phyloP scores from a whole-genome alignment of 2,329 filamentous ascomycete genomes.

The Monilinia polystroma region DNA sequence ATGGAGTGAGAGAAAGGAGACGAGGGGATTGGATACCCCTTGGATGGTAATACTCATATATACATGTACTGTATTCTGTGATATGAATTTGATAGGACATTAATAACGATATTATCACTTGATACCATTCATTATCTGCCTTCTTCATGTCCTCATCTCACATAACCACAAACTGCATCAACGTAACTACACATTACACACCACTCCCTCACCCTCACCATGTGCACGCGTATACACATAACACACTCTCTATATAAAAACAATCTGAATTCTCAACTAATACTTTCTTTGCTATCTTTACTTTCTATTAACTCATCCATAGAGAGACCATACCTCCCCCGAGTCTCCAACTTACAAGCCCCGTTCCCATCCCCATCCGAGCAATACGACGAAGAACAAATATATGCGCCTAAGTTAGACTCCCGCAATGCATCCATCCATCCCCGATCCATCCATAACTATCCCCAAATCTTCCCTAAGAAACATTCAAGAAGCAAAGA shows the following conservation, averaged over 20 bases:
- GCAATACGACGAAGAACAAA: constrained; percentile 18
- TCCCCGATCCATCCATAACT: constrained; percentile 4
- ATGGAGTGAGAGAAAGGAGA: too few relatives aligned
- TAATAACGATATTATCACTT: too few relatives aligned
- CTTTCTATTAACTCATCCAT: constrained; percentile 7
- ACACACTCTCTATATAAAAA: neutral
- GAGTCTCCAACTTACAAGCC: neutral
- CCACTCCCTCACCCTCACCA: neutral
- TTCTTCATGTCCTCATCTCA: too few relatives aligned
- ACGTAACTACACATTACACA: neutral
- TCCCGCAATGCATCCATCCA: constrained; percentile 29
- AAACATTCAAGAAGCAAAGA: constrained; percentile 24
- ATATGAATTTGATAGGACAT: too few relatives aligned
- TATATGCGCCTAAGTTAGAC: constrained; percentile 26
- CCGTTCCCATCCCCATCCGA: constrained; percentile 4
- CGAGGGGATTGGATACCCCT: too few relatives aligned
- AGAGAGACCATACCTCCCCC: neutral
- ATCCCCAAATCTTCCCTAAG: constrained; percentile 13
- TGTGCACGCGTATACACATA: neutral
- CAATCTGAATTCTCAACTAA: neutral
- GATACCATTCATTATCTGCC: too few relatives aligned
- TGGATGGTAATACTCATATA: too few relatives aligned
- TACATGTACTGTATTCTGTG: too few relatives aligned
- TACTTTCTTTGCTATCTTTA: constrained; percentile 1
- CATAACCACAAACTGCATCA: too few relatives aligned